Percentiles rank a stretch among this genome's conserved stretches.
Conservation (phyloP, 306 rosid genomes). For the Citrullus amarus region DNA sequence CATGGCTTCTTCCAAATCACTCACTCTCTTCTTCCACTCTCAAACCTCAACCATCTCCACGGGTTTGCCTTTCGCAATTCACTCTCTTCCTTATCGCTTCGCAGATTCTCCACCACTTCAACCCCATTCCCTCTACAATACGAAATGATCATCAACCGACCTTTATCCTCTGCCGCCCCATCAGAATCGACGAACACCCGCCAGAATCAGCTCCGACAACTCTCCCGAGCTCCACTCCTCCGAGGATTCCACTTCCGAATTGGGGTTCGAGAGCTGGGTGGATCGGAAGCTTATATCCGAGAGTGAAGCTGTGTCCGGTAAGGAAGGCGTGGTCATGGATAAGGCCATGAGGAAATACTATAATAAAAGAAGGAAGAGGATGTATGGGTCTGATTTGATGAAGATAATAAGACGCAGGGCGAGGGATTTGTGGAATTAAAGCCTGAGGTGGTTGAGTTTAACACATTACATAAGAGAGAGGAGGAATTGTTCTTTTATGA, state of each 20-base stretch:
- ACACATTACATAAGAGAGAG: constrained; percentile 56
- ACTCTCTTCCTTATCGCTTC: constrained; percentile 9
- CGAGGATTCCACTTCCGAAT: constrained; percentile 25
- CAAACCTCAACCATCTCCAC: constrained; percentile 15
- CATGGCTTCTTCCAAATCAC: constrained; percentile 19
- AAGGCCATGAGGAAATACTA: constrained; percentile 76
- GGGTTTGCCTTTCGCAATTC: neutral
- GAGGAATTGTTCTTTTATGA: constrained; percentile 77
- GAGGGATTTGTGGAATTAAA: constrained; percentile 57
- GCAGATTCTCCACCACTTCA: constrained; percentile 30
- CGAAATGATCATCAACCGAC: constrained; percentile 69
- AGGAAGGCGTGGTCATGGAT: constrained; percentile 33
- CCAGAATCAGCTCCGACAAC: constrained; percentile 23
- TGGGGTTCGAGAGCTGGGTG: constrained; percentile 51
- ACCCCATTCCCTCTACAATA: constrained; percentile 79
- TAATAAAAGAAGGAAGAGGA: constrained; percentile 60
- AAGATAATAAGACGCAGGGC: constrained; percentile 25
- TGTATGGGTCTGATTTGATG: constrained; percentile 79
- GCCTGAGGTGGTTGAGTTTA: constrained; percentile 75
- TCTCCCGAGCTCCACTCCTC: constrained; percentile 18
- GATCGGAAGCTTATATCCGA: constrained; percentile 40
- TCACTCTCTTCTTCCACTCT: constrained; percentile 16
- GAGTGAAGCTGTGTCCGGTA: constrained; percentile 13
- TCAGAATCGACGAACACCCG: constrained; percentile 26
- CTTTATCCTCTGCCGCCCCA: constrained; percentile 33